phyloP scores from a whole-genome alignment of 73 alveolate species.

The Paramecium primaurelia region DNA sequence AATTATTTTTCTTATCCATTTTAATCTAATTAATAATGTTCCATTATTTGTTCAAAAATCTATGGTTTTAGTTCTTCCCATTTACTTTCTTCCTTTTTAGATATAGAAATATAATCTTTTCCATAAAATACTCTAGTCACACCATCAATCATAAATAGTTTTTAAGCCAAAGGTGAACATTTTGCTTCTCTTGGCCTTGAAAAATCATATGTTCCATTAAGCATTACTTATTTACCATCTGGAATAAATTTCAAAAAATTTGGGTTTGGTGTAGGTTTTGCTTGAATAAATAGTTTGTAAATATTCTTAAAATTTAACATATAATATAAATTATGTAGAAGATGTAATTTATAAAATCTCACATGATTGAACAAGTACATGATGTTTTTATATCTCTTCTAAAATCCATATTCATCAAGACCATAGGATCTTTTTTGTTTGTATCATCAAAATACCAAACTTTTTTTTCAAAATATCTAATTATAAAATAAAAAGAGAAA shows the following conservation, averaged over 20 bases:
- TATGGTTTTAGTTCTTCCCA: constrained; percentile 82
- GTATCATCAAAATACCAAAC: constrained; percentile 23
- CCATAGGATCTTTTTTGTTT: background rate
- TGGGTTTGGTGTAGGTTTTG: constrained; percentile 85
- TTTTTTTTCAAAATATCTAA: background rate
- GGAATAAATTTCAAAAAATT: constrained; percentile 77
- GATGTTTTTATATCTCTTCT: background rate
- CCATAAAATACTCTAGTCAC: constrained; percentile 79
- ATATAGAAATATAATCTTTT: constrained; percentile 72
- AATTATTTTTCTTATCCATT: constrained; percentile 63
- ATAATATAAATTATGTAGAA: background rate
- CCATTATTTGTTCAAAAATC: constrained; percentile 72
- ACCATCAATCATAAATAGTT: constrained; percentile 77
- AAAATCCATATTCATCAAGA: background rate
- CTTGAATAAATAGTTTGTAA: constrained; percentile 67
- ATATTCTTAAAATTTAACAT: constrained; percentile 29
- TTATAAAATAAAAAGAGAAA: background rate
- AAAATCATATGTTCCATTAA: constrained; percentile 77
- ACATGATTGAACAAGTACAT: constrained; percentile 33
- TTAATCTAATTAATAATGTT: constrained; percentile 63
- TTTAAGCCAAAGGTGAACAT: constrained; percentile 77
- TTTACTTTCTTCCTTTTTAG: constrained; percentile 74
- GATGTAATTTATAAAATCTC: background rate
- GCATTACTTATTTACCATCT: constrained; percentile 74
- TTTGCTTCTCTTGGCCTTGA: constrained; percentile 67